phyloP scores from a whole-genome alignment of 169 alveolate genomes.

The Cryptosporidium bovis region DNA sequence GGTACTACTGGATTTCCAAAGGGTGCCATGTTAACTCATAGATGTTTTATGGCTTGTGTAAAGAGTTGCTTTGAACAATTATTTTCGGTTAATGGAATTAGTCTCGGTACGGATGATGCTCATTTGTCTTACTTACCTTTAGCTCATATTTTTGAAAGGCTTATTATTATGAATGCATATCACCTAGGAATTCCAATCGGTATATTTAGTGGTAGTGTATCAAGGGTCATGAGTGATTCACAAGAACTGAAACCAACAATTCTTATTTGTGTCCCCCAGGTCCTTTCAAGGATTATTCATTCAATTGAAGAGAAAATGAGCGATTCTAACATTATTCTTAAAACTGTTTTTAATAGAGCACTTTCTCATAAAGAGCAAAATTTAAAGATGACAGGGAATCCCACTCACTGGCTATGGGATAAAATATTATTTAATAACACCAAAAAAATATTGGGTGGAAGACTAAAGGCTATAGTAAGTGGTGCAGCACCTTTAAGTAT shows the following conservation, averaged over 20 bases:
- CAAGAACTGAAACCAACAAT: constrained; percentile 87
- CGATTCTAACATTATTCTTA: constrained; percentile 34
- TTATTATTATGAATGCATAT: constrained; percentile 76
- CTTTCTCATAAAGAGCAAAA: constrained; percentile 21
- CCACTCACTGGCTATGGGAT: constrained; percentile 75
- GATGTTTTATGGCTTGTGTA: constrained; percentile 80
- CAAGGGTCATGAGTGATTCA: constrained; percentile 84
- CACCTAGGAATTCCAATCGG: constrained; percentile 81
- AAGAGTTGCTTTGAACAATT: constrained; percentile 74
- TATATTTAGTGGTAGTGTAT: constrained; percentile 85
- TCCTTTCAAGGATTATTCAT: constrained; percentile 81
- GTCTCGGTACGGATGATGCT: constrained; percentile 78
- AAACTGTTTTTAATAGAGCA: constrained; percentile 27
- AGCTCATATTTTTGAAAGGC: constrained; percentile 89
- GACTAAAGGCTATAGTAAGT: constrained; percentile 82
- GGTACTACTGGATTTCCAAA: constrained; percentile 95
- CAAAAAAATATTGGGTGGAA: constrained; percentile 83
- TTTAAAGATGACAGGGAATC: constrained; percentile 18
- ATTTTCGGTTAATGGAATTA: constrained; percentile 63
- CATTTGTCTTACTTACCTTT: constrained; percentile 88
- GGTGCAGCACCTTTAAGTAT: constrained; percentile 88
- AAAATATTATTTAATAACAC: constrained; percentile 76
- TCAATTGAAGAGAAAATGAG: constrained; percentile 20
- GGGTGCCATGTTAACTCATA: constrained; percentile 90
- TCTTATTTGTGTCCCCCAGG: constrained; percentile 88